Evolutionary conservation across 768 basidiomycete species (phyloP).

Genomic region (Xerocomellus intermedius): DNA sequence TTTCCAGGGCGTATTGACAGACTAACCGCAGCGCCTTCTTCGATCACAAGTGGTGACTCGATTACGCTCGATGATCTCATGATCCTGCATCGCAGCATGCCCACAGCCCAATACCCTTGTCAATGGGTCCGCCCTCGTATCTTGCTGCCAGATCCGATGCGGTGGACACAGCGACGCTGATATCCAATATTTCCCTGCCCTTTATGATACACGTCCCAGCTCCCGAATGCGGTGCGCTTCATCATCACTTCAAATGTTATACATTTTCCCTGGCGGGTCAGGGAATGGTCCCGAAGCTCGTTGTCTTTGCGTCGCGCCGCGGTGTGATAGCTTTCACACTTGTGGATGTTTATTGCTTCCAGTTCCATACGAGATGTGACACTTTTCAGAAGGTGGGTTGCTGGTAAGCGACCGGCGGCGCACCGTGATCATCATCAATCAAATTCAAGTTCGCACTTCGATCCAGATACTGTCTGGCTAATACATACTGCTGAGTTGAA

Average conservation of each 20-base stretch:
- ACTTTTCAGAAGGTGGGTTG: neutral
- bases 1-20: constrained; percentile 21
- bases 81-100: constrained; percentile 18
- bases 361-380: constrained; percentile 9
- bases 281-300: constrained; percentile 4
- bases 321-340: constrained; percentile 10
- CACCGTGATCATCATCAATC: constrained; percentile 18
- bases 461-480: constrained; percentile 7
- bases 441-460: constrained; percentile 8
- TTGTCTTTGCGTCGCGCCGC: constrained; percentile 6
- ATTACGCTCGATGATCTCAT: constrained; percentile 19
- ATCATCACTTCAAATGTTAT: constrained; percentile 10
- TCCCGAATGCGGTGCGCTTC: constrained; percentile 7
- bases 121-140: constrained; percentile 7
- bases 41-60: constrained; percentile 19
- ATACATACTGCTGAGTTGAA: neutral
- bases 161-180: constrained; percentile 3
- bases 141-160: constrained; percentile 3
- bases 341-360: constrained; percentile 4
- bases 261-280: constrained; percentile 1
- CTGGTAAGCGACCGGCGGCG: constrained; percentile 1
- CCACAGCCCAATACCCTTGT: constrained; percentile 24
- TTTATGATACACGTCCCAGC: neutral
- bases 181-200: constrained; percentile 1
- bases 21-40: constrained; percentile 22